Evolutionary conservation across 2,329 filamentous ascomycete genomes (phyloP).

Genomic region (Nannizzia gypsea): DNA sequence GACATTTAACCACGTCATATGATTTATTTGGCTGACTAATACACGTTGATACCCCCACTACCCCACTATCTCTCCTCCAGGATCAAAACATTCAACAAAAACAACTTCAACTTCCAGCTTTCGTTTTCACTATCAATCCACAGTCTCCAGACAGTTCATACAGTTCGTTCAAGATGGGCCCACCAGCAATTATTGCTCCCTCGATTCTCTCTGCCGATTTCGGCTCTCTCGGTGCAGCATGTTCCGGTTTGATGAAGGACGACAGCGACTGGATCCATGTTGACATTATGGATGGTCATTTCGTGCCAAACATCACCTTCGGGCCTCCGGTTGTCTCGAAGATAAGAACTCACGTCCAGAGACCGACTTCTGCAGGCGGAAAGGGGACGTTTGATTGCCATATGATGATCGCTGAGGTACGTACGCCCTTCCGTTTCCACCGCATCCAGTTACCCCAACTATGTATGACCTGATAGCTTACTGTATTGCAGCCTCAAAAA

Average conservation of each 20-base stretch:
- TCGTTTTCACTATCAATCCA: not conserved
- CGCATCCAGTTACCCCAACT: not conserved
- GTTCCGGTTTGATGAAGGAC: slow-evolving; percentile 69
- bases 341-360: slow-evolving; percentile 74
- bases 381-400: slow-evolving; percentile 97
- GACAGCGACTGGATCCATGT: slow-evolving; percentile 91
- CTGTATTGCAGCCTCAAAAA: slow-evolving; percentile 66
- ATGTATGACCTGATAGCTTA: not conserved
- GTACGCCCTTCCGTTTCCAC: not conserved
- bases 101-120: not conserved
- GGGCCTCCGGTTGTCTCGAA: slow-evolving; percentile 90
- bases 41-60: not conserved
- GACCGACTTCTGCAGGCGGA: slow-evolving; percentile 55
- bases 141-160: not conserved
- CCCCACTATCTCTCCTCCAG: not conserved
- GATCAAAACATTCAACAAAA: not conserved
- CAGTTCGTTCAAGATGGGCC: slow-evolving; percentile 52
- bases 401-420: slow-evolving; percentile 98
- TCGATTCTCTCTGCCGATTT: slow-evolving; percentile 99
- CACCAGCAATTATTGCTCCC: slow-evolving; percentile 85
- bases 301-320: slow-evolving; percentile 97
- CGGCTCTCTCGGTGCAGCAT: slow-evolving; percentile 73
- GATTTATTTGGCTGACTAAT: not conserved
- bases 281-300: slow-evolving; percentile 98
- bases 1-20: not conserved